phyloP scores from a whole-genome alignment of 2,329 filamentous ascomycete genomes.

The Corinectria fuckeliana region DNA sequence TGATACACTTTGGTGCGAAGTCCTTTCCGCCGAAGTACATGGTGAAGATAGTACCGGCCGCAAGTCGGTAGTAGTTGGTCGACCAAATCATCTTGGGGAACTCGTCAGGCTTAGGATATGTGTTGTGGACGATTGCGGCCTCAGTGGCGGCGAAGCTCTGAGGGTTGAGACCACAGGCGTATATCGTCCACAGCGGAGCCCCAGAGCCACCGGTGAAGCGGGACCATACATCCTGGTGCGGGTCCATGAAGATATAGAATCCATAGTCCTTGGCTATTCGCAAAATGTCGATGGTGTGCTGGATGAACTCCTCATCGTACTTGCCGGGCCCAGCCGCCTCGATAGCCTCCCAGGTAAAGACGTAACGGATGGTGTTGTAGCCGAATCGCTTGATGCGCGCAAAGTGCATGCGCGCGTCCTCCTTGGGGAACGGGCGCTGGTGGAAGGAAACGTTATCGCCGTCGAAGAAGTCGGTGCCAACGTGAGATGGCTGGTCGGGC shows the following conservation, averaged over 20 bases:
- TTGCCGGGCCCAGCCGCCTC: slow-evolving; percentile 88
- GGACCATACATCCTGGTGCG: slow-evolving; percentile 99
- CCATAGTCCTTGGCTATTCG: slow-evolving; percentile 86
- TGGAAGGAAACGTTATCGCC: slow-evolving; percentile 92
- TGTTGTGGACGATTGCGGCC: slow-evolving; percentile 94
- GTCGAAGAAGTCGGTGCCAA: slow-evolving; percentile 83
- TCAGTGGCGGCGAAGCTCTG: slow-evolving; percentile 84
- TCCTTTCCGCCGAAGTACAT: slow-evolving; percentile 90
- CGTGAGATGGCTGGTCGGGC: slow-evolving; percentile 82
- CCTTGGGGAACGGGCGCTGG: slow-evolving; percentile 79
- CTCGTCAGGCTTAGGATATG: slow-evolving; percentile 79
- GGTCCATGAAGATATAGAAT: slow-evolving; percentile 98
- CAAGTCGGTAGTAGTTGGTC: slow-evolving; percentile 91
- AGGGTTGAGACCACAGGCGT: slow-evolving; percentile 91
- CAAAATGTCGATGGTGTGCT: slow-evolving; percentile 86
- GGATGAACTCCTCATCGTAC: slow-evolving; percentile 94
- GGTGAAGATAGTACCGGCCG: slow-evolving; percentile 89
- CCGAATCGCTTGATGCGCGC: slow-evolving; percentile 84
- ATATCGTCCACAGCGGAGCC: slow-evolving; percentile 96
- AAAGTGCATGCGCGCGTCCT: slow-evolving; percentile 88
- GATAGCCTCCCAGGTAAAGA: slow-evolving; percentile 99
- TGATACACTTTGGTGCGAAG: slow-evolving; percentile 95
- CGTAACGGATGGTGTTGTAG: slow-evolving; percentile 94
- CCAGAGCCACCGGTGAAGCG: slow-evolving; percentile 93
- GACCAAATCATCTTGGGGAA: slow-evolving; percentile 99